Base-by-base conservation (phyloP, 2,329 filamentous ascomycete species). In the Cadophora gregata region DNA sequence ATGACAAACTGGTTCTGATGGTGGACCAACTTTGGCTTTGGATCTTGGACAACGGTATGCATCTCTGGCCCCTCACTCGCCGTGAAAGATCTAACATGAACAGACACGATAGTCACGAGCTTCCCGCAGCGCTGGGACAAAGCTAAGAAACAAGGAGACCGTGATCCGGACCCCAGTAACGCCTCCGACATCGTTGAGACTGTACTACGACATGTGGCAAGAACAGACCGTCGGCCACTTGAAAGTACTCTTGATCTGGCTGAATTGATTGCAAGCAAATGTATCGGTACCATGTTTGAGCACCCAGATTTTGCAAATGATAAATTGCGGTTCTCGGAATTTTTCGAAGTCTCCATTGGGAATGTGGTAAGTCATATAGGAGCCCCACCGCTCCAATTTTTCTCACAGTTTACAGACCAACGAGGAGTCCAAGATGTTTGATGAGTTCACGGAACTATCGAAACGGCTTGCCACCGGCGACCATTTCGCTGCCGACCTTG, bases 231-330 rank as follows among this genome's bases (percentile, higher is more conserved):
- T 7, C 33, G 55, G 7, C 55, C 55, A 33, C 24, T 59, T 42
- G 36, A 38, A 45, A 59, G 16, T 10, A n/a, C 36, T 7, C 38
- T 27, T 33, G 55, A 59, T n/a, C 36, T 59, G 9, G 55, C 55
- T 7, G 55, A 59, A 45, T 36, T 59, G 1, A 59, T 59, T 29
- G 55, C 36, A 8, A 59, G 55, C 36, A 59, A 59, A 29, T 59
- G 55, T 27, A n/a, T 59, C 10, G 55, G 55, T 27, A 59, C 55
- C 25, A 59, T 59, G 55, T 59, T 59, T 10, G 55, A 59, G 8
- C 55, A 59, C 27, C 55, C 55, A 25, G 55, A 59, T 21, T 27
- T 59, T 45, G 55, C 55, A 59, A 59, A 59, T 45, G 55, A 59
- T 6, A 59, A 59, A n/a, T 24, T 59, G 21, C 33, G 55, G 2